Conservation (phyloP, 495 filamentous ascomycete species). For the Aspergillus baeticus region DNA sequence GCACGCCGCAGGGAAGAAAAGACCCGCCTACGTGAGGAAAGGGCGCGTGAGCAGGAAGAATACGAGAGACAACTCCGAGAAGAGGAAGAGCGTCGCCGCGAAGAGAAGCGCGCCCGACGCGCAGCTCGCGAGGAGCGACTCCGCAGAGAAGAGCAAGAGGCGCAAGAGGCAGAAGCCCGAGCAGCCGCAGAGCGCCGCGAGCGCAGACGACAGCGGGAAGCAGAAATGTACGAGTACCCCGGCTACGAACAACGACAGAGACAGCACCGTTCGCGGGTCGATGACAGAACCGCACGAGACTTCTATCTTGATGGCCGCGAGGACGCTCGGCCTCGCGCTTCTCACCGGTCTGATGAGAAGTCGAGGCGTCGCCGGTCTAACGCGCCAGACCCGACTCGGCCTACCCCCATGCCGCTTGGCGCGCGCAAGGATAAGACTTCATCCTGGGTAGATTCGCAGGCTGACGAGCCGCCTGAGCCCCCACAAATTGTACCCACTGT, state of each 20-base stretch:
- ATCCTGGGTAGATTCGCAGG: constrained; percentile 59
- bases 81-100: constrained; percentile 48
- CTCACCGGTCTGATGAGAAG: constrained; percentile 25
- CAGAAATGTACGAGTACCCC: constrained; percentile 32
- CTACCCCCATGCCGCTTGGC: constrained; percentile 28
- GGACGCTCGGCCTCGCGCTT: constrained; percentile 22
- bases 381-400: constrained; percentile 15
- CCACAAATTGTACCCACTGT: constrained; percentile 55
- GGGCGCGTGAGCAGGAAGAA: constrained; percentile 36
- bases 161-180: constrained; percentile 38
- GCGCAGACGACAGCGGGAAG: constrained; percentile 37
- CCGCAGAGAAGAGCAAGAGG: constrained; percentile 47
- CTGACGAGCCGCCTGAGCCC: constrained; percentile 56
- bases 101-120: constrained; percentile 44
- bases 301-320: constrained; percentile 22
- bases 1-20: constrained; percentile 42
- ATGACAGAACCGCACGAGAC: constrained; percentile 23
- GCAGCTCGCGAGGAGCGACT: constrained; percentile 50
- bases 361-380: constrained; percentile 34
- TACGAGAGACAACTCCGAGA: constrained; percentile 41
- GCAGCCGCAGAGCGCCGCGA: constrained; percentile 38
- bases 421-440: constrained; percentile 54
- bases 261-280: constrained; percentile 35
- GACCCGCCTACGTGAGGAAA: constrained; percentile 41
- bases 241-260: constrained; percentile 28